These are phyloP conservation scores for Eucalyptus regnans DNA, from an alignment of 345 rosid genomes.

Conservation along the genomic window DNA sequence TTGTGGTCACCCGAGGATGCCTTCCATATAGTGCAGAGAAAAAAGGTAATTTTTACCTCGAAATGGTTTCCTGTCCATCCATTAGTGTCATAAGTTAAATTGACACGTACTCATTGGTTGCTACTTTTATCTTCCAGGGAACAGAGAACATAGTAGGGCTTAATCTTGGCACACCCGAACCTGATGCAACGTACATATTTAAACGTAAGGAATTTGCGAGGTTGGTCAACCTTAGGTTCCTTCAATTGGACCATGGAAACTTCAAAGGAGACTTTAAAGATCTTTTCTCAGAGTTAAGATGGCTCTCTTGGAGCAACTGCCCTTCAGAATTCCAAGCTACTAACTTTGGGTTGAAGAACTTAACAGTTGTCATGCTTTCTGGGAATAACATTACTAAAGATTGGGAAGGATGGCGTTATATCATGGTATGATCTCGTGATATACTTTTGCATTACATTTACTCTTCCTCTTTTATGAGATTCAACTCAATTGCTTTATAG, in stretches of 20 bases:
- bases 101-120: not conserved
- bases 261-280: not conserved
- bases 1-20: not conserved
- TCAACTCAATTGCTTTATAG: not conserved
- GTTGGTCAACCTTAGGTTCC: not conserved
- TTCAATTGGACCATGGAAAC: not conserved
- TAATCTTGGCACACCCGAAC: not conserved
- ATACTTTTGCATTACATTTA: not conserved
- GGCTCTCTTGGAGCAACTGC: not conserved
- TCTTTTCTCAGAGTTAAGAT: not conserved
- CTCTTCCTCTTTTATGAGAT: not conserved
- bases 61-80: fast-evolving
- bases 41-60: not conserved
- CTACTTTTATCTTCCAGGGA: not conserved
- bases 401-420: not conserved
- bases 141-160: fast-evolving
- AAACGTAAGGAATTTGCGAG: fast-evolving
- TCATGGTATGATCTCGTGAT: not conserved
- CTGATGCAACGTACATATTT: fast-evolving
- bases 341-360: not conserved
- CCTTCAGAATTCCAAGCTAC: not conserved
- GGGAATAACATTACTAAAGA: not conserved
- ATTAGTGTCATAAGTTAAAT: fast-evolving
- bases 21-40: fast-evolving
- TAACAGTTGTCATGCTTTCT: not conserved